A percentile compares a stretch with the other conserved stretches of the same genome.
Conservation (phyloP, 768 basidiomycete species). For the Russula emetica region DNA sequence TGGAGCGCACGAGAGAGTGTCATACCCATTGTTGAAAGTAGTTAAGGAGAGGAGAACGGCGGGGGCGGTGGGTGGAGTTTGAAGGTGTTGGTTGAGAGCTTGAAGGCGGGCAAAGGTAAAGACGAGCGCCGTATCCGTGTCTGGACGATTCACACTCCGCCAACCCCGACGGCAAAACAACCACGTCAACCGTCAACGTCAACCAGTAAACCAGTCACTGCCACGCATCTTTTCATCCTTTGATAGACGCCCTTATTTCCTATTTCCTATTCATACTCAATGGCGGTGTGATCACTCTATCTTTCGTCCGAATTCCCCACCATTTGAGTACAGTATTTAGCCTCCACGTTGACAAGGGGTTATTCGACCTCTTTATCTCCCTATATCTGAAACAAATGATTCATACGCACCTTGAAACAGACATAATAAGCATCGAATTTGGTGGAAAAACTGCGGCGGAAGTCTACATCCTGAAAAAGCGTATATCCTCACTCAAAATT, state of each 20-base stretch:
- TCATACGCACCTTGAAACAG: background rate
- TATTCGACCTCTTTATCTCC: too few species aligned
- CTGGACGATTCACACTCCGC: conserved; percentile 20
- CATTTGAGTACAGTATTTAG: too few species aligned
- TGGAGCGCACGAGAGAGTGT: conserved; percentile 70
- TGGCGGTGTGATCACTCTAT: too few species aligned
- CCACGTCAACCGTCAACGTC: background rate
- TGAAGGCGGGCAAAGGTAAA: background rate
- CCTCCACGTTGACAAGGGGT: too few species aligned
- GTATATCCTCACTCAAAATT: background rate
- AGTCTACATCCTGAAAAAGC: background rate
- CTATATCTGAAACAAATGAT: too few species aligned
- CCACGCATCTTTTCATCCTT: background rate
- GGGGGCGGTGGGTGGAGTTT: conserved; percentile 1
- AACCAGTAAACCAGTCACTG: background rate
- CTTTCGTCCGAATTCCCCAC: too few species aligned
- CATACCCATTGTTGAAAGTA: conserved; percentile 58
- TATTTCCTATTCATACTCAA: too few species aligned
- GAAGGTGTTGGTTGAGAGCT: conserved; percentile 23
- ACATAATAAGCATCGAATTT: background rate
- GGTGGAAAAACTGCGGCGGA: background rate
- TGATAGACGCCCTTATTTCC: background rate
- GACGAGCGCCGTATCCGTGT: conserved; percentile 3
- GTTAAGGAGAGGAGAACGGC: conserved; percentile 1
- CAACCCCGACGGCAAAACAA: conserved; percentile 10